Conservation (phyloP, 1,139 yeast genomes). For the Geotrichum restrictum region DNA sequence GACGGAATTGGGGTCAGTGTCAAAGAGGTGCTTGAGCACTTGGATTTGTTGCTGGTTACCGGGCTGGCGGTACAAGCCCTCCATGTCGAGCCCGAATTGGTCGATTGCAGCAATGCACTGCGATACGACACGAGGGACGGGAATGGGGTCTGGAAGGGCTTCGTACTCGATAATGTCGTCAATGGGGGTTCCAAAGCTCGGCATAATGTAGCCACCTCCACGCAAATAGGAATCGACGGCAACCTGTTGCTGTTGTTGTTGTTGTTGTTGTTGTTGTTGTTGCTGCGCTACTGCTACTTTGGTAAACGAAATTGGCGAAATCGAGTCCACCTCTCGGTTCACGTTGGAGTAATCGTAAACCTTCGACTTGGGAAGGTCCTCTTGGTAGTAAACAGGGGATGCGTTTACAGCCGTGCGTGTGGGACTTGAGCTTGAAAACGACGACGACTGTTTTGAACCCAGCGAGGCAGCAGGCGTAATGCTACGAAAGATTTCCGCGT, state of each 20-base stretch:
- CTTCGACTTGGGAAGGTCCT: neutral
- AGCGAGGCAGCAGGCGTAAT: constrained; percentile 5
- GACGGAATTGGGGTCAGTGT: constrained; percentile 68
- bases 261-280: no score
- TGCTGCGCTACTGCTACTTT: neutral
- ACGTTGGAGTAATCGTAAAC: neutral
- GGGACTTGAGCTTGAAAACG: neutral
- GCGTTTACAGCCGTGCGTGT: neutral
- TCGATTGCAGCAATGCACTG: constrained; percentile 87
- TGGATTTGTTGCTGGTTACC: constrained; percentile 75
- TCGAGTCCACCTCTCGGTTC: constrained; percentile 2
- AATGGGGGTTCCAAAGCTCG: constrained; percentile 75
- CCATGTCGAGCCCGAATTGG: constrained; percentile 73
- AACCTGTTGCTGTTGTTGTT: neutral
- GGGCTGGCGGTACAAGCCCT: constrained; percentile 83
- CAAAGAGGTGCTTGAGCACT: constrained; percentile 67
- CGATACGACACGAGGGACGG: constrained; percentile 82
- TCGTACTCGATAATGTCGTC: constrained; percentile 74
- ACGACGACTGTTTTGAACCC: neutral
- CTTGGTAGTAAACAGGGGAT: constrained; percentile 8
- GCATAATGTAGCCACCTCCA: constrained; percentile 20
- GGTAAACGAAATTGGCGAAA: neutral
- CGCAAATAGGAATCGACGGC: neutral
- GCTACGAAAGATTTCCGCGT: constrained; percentile 1
- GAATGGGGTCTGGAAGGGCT: constrained; percentile 48